A percentile compares a stretch with the other conserved stretches of the same genome.
phyloP scores from a whole-genome alignment of 2,329 filamentous ascomycete genomes.

The Fusarium miscanthi region DNA sequence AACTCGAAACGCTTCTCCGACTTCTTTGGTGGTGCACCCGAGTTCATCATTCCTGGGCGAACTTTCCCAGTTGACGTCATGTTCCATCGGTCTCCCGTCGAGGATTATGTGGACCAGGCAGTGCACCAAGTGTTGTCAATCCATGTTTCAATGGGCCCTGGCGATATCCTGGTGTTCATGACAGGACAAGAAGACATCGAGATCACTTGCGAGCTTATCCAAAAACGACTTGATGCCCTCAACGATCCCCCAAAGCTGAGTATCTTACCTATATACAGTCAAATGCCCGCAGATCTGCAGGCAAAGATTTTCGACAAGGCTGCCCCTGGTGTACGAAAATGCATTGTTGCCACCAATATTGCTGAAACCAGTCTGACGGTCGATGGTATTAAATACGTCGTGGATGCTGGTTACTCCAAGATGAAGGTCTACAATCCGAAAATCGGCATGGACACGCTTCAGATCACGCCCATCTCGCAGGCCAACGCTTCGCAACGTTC shows the following conservation, averaged over 20 bases:
- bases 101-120: constrained; percentile 97
- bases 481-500: constrained; percentile 95
- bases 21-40: constrained; percentile 95
- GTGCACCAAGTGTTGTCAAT: constrained; percentile 97
- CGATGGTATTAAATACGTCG: constrained; percentile 99
- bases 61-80: constrained; percentile 98
- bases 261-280: constrained; percentile 97
- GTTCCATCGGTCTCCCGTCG: constrained; percentile 92
- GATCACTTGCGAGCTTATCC: constrained; percentile 91
- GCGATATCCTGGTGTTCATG: constrained; percentile 99
- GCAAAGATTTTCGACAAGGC: constrained; percentile 97
- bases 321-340: constrained; percentile 89
- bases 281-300: constrained; percentile 98
- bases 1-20: constrained; percentile 95
- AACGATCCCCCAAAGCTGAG: constrained; percentile 96
- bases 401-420: constrained; percentile 95
- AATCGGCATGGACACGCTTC: constrained; percentile 99
- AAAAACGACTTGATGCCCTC: constrained; percentile 85
- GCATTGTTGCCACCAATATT: constrained; percentile 98
- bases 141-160: constrained; percentile 91
- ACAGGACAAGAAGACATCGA: constrained; percentile 99
- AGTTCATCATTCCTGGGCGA: constrained; percentile 94
- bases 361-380: constrained; percentile 98
- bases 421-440: constrained; percentile 98
- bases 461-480: constrained; percentile 97